These are phyloP conservation scores for Colletotrichum sidae DNA, from an alignment of 2,329 filamentous ascomycete species.

Conservation along the genomic window DNA sequence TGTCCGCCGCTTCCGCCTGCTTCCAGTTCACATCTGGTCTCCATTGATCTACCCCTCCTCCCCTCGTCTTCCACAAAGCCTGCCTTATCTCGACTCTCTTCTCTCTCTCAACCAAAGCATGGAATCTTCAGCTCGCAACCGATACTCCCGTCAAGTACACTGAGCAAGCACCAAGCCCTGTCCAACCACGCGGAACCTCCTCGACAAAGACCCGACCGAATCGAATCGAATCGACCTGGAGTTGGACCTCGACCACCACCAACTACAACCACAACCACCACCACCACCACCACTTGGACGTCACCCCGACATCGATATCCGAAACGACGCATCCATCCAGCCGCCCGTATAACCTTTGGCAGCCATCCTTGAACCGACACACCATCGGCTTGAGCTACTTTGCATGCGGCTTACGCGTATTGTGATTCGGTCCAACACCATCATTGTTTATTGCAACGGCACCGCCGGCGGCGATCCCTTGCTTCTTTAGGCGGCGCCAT, in stretches of 20 bases:
- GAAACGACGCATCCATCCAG: constrained; percentile 6
- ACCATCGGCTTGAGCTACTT: no score
- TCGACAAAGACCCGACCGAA: background rate
- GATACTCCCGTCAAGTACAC: constrained; percentile 32
- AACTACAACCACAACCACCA: background rate
- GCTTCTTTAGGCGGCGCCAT: constrained; percentile 16
- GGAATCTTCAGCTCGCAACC: constrained; percentile 25
- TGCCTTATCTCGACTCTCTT: background rate
- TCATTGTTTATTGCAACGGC: background rate
- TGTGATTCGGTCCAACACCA: no score
- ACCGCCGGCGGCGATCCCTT: constrained; percentile 21
- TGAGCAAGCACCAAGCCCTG: background rate
- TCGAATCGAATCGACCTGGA: background rate
- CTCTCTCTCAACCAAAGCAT: constrained; percentile 16
- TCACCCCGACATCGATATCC: background rate
- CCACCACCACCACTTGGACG: background rate
- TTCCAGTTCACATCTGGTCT: constrained; percentile 15
- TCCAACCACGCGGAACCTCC: background rate
- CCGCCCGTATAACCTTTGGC: background rate
- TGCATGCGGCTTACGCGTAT: no score
- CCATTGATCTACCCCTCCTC: constrained; percentile 30
- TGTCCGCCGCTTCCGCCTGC: constrained; percentile 33
- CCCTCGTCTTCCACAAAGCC: background rate
- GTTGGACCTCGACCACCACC: background rate
- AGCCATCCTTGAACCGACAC: background rate